Base-by-base conservation (phyloP, 805 yeast species). In the Suhomyces prunicola region DNA sequence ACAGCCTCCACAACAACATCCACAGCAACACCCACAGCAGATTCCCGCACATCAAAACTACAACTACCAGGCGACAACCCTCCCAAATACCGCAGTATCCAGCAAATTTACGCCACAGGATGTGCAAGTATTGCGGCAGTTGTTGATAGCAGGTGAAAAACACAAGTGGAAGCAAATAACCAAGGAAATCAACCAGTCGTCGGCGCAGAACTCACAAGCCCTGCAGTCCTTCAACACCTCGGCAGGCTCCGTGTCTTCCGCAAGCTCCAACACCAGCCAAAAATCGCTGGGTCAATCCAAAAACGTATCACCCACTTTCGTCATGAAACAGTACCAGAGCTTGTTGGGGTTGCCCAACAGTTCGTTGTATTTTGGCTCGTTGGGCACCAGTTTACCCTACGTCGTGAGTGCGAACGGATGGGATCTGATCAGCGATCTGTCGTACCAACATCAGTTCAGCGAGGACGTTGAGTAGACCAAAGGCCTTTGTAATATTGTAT, bases 141-240 rank as follows among this genome's bases (percentile, higher is more conserved):
- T 83, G 46, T 69, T 83, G 50, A 74, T 72, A 22, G 69, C 75
- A 4, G 86, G 83, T 3, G 87, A 83, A 57, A 73, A 80, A 52
- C 78, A 79, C 58, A 83, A 83, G 60, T 83, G 87, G 87, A 79
- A 79, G 61, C 82, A 74, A 60, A 75, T 83, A 57, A 79, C 87
- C 48, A 77, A 40, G 64, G 64, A 60, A 46, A 58, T 62, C 52
- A 62, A 62, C 54, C 56, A 51, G 44, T 29, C 36, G 19, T 54
- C 54, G 47, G 33, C 50, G 35, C 42, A 46, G 48, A 46, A 46
- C 48, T 36, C 44, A 1, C 45, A 23, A 35, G 17, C 17, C 12
- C 41, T 48, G 47, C 53, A 50, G 36, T 47, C 24, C 19, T 27
- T 41, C 27, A 29, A 42, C 22, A 45, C 17, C 24, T 33, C 29